Base-by-base conservation (phyloP, 148 eudicot genomes). In the Dysphania ambrosioides region DNA sequence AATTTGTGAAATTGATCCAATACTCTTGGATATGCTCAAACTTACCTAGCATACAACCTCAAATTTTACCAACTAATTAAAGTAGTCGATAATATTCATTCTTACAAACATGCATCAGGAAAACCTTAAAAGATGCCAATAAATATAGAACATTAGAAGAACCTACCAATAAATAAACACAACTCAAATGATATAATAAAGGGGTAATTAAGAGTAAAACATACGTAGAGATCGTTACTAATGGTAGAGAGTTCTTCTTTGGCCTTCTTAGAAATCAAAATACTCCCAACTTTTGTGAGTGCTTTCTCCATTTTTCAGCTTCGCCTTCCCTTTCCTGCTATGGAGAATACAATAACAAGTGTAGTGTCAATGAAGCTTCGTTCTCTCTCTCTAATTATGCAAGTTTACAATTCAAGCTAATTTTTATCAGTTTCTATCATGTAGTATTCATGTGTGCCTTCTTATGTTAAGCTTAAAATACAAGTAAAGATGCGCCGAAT, bases 231-330 rank as follows among this genome's bases (percentile, higher is more conserved):
- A 40, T 90, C 95, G 23, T 79, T 76, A 30, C 86, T 70, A 73
- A 90, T 88, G 83, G 80, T 84, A 70, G 87, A 83, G 78, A 90
- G 78, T 71, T 90, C 96, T 78, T 85, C 75, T 73, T 90, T 90
- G 71, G 96, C 86, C 68, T 88, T 88, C 77, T 82, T 87, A 65
- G 96, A 83, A 26, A 85, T 90, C 92, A 87, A 90, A 67, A 84
- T 67, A 60, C 85, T 82, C 34, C 88, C 81, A 4, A 88, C 88
- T 73, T 82, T 86, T 53, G 81, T 75, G 65, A 86, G 38, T 42
- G 89, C 90, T 72, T 86, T 88, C 86, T 88, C 92, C 92, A 88
- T 90, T n/a, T 47, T 40, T 38, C 32, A 18, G 10, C 3, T 81
- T 29, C 51, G 19, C 44, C 57, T 31, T 34, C 30, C 2, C 13